Conservation (phyloP, 345 rosid species). For the Hevea brasiliensis region DNA sequence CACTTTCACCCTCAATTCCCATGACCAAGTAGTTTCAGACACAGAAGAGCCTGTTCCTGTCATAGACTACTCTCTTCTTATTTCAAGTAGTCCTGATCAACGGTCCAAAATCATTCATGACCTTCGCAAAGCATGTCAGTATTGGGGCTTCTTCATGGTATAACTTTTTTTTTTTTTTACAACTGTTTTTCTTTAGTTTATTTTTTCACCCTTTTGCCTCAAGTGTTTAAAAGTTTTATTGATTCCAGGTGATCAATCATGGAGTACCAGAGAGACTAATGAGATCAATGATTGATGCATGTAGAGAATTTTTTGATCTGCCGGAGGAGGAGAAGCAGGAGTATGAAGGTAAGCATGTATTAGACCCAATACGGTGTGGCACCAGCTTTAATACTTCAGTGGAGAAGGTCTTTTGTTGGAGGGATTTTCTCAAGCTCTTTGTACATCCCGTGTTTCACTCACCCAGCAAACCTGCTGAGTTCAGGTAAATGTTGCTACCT, state of each 20-base stretch:
- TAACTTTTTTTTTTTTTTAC: neutral
- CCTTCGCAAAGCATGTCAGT: constrained; percentile 52
- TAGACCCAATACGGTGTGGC: constrained; percentile 55
- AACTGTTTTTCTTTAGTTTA: neutral
- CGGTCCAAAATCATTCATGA: constrained; percentile 32
- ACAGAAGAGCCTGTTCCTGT: constrained; percentile 39
- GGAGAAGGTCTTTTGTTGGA: constrained; percentile 48
- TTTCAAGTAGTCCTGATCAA: constrained; percentile 30
- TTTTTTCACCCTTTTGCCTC: neutral
- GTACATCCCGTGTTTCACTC: constrained; percentile 49
- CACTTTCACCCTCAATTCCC: constrained; percentile 10
- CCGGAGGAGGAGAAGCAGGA: constrained; percentile 48
- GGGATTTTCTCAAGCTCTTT: constrained; percentile 49
- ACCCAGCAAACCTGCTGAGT: constrained; percentile 39
- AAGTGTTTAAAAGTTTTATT: neutral
- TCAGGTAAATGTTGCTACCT: constrained; percentile 33
- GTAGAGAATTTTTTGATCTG: constrained; percentile 42
- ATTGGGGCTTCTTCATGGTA: constrained; percentile 73
- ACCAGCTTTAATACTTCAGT: constrained; percentile 53
- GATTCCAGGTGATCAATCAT: constrained; percentile 48
- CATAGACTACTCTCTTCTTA: constrained; percentile 49
- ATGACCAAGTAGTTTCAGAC: constrained; percentile 12
- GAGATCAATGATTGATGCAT: constrained; percentile 33
- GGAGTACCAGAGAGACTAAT: constrained; percentile 38
- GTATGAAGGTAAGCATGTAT: constrained; percentile 40